These are phyloP conservation scores for Cladorrhinum sp. DNA, from an alignment of 2,329 filamentous ascomycete genomes.

Conservation along the genomic window DNA sequence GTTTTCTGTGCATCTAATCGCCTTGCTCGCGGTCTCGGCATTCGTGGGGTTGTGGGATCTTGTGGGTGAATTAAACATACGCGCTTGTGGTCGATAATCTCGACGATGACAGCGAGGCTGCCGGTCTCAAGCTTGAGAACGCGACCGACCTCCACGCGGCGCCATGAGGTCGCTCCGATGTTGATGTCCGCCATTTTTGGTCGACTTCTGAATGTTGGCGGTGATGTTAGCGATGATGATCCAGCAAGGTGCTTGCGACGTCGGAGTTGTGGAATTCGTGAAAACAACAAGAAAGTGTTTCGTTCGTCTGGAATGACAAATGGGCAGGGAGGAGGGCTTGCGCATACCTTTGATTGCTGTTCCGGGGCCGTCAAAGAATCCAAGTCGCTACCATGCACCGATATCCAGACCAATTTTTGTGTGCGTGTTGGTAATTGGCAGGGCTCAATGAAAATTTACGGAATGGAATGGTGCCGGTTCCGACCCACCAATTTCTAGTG, in stretches of 20 bases:
- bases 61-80: constrained; percentile 62
- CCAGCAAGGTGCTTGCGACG: constrained; percentile 10
- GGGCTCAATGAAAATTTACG: constrained; percentile 30
- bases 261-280: constrained; percentile 18
- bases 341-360: constrained; percentile 30
- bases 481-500: constrained; percentile 9
- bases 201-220: constrained; percentile 39
- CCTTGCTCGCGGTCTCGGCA: constrained; percentile 10
- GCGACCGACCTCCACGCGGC: constrained; percentile 97
- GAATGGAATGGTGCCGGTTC: constrained; percentile 27
- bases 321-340: constrained; percentile 16
- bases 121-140: constrained; percentile 88
- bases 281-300: constrained; percentile 12
- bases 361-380: constrained; percentile 30
- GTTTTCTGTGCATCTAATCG: constrained; percentile 3
- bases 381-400: constrained; percentile 29
- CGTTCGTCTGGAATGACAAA: constrained; percentile 15
- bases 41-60: background rate
- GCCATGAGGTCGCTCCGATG: constrained; percentile 82
- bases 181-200: constrained; percentile 75
- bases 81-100: constrained; percentile 99
- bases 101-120: constrained; percentile 89
- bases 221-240: constrained; percentile 42
- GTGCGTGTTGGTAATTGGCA: constrained; percentile 30
- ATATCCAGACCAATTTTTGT: constrained; percentile 31